Percentiles rank a stretch among this genome's conserved stretches.
Conservation (phyloP, 257 asterid genomes). For the Solanum clarkiae region DNA sequence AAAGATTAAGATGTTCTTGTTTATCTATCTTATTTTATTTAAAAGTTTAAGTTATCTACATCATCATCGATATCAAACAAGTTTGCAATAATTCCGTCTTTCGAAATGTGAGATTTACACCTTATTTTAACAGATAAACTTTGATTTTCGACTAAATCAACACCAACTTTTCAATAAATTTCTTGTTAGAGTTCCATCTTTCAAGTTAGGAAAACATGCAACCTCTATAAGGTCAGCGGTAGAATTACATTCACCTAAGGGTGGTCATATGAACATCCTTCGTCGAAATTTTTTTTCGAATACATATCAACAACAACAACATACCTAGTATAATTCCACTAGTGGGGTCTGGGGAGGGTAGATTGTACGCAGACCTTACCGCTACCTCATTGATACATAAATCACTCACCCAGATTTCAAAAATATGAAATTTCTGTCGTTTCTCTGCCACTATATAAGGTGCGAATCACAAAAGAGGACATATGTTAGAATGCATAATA, state of each 20-base stretch:
- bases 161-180: not conserved
- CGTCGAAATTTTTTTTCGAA: rapidly evolving
- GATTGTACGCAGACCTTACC: too few species aligned
- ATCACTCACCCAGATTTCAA: too few species aligned
- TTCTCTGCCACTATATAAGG: too few species aligned
- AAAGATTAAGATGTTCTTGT: not conserved
- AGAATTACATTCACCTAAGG: too few species aligned
- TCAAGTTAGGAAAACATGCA: not conserved
- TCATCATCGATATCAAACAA: too few species aligned
- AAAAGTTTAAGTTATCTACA: not conserved
- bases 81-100: not conserved
- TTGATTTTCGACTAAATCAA: not conserved
- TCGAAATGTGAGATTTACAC: not conserved
- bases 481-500: not conserved
- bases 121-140: not conserved
- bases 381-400: too few species aligned
- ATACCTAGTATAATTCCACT: too few species aligned
- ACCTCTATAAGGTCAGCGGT: too few species aligned
- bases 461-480: not conserved
- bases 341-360: too few species aligned
- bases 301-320: too few species aligned
- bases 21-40: too few species aligned
- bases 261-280: too few species aligned
- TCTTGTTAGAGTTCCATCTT: not conserved
- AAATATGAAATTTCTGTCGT: rapidly evolving